phyloP scores from a whole-genome alignment of 495 filamentous ascomycete genomes.

The Penicillium diatomitis region DNA sequence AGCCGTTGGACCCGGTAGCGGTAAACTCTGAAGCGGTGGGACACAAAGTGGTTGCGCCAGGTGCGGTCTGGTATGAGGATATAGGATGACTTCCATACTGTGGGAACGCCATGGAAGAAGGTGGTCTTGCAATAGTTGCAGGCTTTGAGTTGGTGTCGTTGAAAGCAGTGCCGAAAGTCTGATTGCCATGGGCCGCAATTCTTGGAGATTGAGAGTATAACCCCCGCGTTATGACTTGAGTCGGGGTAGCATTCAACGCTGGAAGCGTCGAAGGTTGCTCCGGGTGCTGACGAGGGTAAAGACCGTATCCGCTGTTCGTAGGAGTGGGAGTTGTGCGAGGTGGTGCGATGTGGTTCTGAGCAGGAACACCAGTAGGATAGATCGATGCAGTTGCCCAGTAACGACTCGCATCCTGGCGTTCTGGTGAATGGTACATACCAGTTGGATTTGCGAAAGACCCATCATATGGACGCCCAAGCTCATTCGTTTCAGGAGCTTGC shows the following conservation, averaged over 20 bases:
- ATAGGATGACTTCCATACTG: slow-evolving; percentile 43
- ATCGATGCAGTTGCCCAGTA: slow-evolving; percentile 22
- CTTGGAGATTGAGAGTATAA: too few species aligned
- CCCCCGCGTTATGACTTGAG: slow-evolving; percentile 20
- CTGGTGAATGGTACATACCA: slow-evolving; percentile 12
- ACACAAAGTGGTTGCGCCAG: slow-evolving; percentile 73
- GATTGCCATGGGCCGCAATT: too few species aligned
- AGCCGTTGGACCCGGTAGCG: slow-evolving; percentile 26
- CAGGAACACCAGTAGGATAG: slow-evolving; percentile 8
- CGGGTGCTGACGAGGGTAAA: slow-evolving; percentile 18
- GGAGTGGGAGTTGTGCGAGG: slow-evolving; percentile 36
- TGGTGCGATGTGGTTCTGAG: slow-evolving; percentile 14
- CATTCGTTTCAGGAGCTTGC: slow-evolving; percentile 16
- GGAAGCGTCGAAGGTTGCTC: slow-evolving; percentile 26
- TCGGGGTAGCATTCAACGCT: slow-evolving; percentile 25
- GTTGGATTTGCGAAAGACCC: slow-evolving; percentile 18
- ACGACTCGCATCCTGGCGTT: slow-evolving; percentile 21
- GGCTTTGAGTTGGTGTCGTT: too few species aligned
- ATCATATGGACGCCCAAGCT: slow-evolving; percentile 19
- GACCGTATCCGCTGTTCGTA: slow-evolving; percentile 21
- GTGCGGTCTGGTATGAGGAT: slow-evolving; percentile 55
- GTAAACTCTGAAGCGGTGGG: slow-evolving; percentile 80
- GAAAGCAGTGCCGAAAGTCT: too few species aligned
- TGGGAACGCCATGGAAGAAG: slow-evolving; percentile 29
- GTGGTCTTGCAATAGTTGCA: too few species aligned